phyloP scores from a whole-genome alignment of 2,329 filamentous ascomycete species.

The Saccharata proteae region DNA sequence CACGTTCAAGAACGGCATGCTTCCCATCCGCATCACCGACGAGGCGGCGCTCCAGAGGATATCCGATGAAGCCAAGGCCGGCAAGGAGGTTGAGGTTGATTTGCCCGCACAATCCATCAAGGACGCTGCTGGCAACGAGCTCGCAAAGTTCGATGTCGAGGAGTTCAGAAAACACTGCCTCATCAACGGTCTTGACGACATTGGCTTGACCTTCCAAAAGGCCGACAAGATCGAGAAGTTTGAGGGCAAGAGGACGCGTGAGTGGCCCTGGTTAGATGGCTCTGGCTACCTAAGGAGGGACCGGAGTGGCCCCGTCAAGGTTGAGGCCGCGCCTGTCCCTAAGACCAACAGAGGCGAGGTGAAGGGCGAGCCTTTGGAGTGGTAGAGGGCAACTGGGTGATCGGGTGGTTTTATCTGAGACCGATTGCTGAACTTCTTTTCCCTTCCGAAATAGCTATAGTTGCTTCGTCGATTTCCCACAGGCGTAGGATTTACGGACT shows the following conservation, averaged over 20 bases:
- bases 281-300: slow-evolving; percentile 58
- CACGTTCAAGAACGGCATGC: slow-evolving; percentile 99
- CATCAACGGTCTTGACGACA: slow-evolving; percentile 87
- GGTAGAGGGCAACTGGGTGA: no score
- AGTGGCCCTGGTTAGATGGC: slow-evolving; percentile 88
- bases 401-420: no score
- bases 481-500: no score
- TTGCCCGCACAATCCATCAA: slow-evolving; percentile 75
- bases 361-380: slow-evolving; percentile 77
- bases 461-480: no score
- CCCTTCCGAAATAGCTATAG: no score
- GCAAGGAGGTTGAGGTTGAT: slow-evolving; percentile 79
- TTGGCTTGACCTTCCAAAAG: slow-evolving; percentile 84
- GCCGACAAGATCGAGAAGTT: slow-evolving; percentile 80
- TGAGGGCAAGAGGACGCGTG: slow-evolving; percentile 61
- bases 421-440: no score
- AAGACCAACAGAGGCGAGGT: slow-evolving; percentile 82
- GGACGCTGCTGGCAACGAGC: slow-evolving; percentile 57
- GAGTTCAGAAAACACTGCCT: slow-evolving; percentile 91
- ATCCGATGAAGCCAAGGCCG: slow-evolving; percentile 63
- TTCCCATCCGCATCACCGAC: slow-evolving; percentile 68
- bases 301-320: slow-evolving; percentile 45
- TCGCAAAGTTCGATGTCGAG: slow-evolving; percentile 78
- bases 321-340: slow-evolving; percentile 59
- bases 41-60: slow-evolving; percentile 55